Evolutionary conservation across 305 asterid genomes (phyloP).

Genomic region (Fraxinus baroniana): DNA sequence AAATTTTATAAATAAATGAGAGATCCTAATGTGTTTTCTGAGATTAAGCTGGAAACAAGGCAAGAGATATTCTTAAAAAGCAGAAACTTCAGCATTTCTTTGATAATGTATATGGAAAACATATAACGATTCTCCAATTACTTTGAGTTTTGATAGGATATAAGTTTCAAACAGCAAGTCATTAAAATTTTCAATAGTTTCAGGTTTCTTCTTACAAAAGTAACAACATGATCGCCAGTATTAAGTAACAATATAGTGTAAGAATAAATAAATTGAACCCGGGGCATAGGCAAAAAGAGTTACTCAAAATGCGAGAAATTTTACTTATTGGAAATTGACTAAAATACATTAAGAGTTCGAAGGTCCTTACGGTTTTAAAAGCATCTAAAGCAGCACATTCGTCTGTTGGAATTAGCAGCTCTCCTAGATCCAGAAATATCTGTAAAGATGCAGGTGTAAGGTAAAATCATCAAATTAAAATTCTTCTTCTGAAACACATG

Average conservation of each 20-base stretch:
- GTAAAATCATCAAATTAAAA: neutral
- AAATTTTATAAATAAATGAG: neutral
- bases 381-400: slow-evolving; percentile 81
- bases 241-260: neutral
- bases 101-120: neutral
- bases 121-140: neutral
- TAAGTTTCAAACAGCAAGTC: slow-evolving; percentile 11
- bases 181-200: neutral
- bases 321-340: slow-evolving; percentile 20
- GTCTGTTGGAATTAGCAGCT: slow-evolving; percentile 74
- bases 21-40: neutral
- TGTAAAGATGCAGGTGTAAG: slow-evolving; percentile 31
- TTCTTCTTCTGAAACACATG: neutral
- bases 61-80: neutral
- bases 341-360: slow-evolving; percentile 6
- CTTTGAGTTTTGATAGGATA: neutral
- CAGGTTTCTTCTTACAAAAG: neutral
- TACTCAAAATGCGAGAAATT: neutral
- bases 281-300: neutral
- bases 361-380: slow-evolving; percentile 73
- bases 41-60: neutral
- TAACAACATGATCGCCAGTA: neutral
- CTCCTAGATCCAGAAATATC: slow-evolving; percentile 98
- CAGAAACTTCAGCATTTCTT: neutral
- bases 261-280: slow-evolving; percentile 2